Evolutionary conservation across 176 grass and related monocot species (phyloP).

Genomic region (Metroxylon sagu): DNA sequence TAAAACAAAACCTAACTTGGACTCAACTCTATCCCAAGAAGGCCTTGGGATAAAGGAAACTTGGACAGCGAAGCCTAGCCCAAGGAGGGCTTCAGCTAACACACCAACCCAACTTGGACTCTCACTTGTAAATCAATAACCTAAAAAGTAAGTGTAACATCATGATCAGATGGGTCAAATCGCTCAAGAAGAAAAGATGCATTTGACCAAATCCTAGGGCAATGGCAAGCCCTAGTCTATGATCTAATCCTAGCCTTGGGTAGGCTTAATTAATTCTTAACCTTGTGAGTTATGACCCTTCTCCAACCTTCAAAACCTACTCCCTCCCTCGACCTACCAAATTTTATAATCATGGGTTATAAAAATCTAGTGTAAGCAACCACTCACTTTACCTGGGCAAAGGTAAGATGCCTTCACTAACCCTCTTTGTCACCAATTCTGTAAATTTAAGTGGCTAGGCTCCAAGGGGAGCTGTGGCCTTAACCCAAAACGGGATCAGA

Average conservation of each 20-base stretch:
- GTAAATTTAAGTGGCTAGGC: conserved; percentile 71
- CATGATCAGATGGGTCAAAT: no score
- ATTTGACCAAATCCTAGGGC: conserved; percentile 22
- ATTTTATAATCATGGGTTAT: conserved; percentile 28
- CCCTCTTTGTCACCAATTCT: conserved; percentile 46
- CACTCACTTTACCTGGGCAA: conserved; percentile 23
- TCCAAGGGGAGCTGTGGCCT: conserved; percentile 71
- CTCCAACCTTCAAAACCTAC: conserved; percentile 19
- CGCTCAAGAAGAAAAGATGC: conserved; percentile 7
- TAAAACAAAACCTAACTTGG: conserved; percentile 34
- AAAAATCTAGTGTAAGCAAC: conserved; percentile 44
- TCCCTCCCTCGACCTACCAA: conserved; percentile 4
- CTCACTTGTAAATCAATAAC: conserved; percentile 10
- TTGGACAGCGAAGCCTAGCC: conserved; percentile 32
- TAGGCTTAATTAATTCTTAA: conserved; percentile 30
- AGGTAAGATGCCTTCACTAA: conserved; percentile 32
- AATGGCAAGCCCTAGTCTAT: conserved; percentile 16
- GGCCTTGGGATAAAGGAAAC: conserved; percentile 32
- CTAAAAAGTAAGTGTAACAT: conserved; percentile 18
- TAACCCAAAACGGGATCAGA: conserved; percentile 57
- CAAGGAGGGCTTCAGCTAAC: conserved; percentile 28
- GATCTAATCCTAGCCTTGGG: conserved; percentile 27
- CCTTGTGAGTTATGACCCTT: conserved; percentile 9
- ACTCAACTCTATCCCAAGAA: conserved; percentile 31
- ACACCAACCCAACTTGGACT: conserved; percentile 13